These are phyloP conservation scores for Amanita brunnescens DNA, from an alignment of 768 basidiomycete species.

Conservation along the genomic window DNA sequence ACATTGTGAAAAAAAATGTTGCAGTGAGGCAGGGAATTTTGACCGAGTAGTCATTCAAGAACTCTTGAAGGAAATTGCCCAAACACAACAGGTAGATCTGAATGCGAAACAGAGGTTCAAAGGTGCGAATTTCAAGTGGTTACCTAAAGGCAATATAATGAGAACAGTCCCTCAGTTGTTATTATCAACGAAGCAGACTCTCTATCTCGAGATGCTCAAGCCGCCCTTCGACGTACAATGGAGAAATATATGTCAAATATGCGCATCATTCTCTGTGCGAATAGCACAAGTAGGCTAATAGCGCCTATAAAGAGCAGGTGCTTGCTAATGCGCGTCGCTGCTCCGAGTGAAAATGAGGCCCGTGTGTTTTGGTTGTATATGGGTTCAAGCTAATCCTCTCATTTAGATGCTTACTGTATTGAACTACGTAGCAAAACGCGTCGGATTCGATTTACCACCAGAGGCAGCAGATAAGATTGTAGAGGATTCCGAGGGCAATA, in stretches of 20 bases:
- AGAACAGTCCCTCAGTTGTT: slow-evolving; percentile 55
- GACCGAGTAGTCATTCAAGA: slow-evolving; percentile 96
- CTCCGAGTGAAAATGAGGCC: slow-evolving; percentile 74
- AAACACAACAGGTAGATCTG: slow-evolving; percentile 96
- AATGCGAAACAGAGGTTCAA: slow-evolving; percentile 96
- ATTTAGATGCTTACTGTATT: slow-evolving; percentile 76
- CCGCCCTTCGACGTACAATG: slow-evolving; percentile 95
- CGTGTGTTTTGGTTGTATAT: slow-evolving; percentile 5
- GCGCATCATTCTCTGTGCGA: slow-evolving; percentile 93
- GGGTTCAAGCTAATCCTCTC: background rate
- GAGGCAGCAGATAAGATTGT: slow-evolving; percentile 72
- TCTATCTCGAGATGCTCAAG: slow-evolving; percentile 91
- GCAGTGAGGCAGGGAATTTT: slow-evolving; percentile 91
- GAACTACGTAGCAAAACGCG: slow-evolving; percentile 68
- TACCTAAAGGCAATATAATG: background rate
- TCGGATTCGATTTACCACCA: slow-evolving; percentile 72
- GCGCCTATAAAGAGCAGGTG: slow-evolving; percentile 96
- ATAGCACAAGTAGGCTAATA: slow-evolving; percentile 91
- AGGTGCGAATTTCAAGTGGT: slow-evolving; percentile 38
- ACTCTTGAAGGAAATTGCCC: slow-evolving; percentile 94
- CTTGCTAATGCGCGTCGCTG: slow-evolving; percentile 87
- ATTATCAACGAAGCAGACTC: slow-evolving; percentile 97
- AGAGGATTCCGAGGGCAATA: slow-evolving; percentile 77
- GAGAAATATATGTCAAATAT: slow-evolving; percentile 99
- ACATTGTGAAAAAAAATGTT: background rate